Conservation (phyloP, 768 basidiomycete species). For the Boletus eberwhitei region DNA sequence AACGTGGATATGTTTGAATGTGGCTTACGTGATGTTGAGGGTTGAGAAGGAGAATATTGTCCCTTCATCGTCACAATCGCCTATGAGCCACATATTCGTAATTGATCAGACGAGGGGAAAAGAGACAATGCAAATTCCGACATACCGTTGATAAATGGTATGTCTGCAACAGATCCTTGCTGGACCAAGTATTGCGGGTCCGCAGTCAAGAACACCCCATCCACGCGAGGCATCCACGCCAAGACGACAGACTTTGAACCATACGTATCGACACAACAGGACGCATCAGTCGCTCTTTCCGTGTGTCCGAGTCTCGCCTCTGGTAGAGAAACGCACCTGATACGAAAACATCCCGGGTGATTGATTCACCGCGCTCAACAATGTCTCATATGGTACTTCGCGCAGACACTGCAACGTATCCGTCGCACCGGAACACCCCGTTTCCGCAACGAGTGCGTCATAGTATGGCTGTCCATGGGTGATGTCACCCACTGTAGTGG, state of each 20-base stretch:
- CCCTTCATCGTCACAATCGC: slow-evolving; percentile 42
- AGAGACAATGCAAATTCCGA: background rate
- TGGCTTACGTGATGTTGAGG: slow-evolving; percentile 45
- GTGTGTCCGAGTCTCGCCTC: background rate
- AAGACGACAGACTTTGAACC: slow-evolving; percentile 21
- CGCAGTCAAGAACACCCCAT: slow-evolving; percentile 37
- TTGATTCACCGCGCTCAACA: slow-evolving; percentile 33
- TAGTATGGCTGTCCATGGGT: slow-evolving; percentile 25
- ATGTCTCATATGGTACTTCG: slow-evolving; percentile 25
- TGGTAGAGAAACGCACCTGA: slow-evolving; percentile 21
- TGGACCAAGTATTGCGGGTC: slow-evolving; percentile 32
- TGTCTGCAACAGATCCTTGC: slow-evolving; percentile 34
- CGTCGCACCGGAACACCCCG: slow-evolving; percentile 25
- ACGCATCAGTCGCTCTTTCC: background rate
- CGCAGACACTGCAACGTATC: slow-evolving; percentile 36
- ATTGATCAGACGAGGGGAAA: background rate
- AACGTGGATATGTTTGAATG: background rate
- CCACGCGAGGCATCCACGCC: slow-evolving; percentile 38
- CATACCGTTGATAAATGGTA: slow-evolving; percentile 10
- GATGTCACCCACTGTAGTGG: slow-evolving; percentile 22
- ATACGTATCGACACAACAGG: background rate
- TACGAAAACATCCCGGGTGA: slow-evolving; percentile 32
- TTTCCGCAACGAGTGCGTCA: slow-evolving; percentile 28
- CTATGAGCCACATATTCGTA: slow-evolving; percentile 8
- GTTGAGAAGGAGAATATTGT: slow-evolving; percentile 45